Percentiles rank a stretch among this genome's conserved stretches.
These are phyloP conservation scores for Penicillium antarcticum DNA, from an alignment of 495 filamentous ascomycete genomes.

Conservation along the genomic window DNA sequence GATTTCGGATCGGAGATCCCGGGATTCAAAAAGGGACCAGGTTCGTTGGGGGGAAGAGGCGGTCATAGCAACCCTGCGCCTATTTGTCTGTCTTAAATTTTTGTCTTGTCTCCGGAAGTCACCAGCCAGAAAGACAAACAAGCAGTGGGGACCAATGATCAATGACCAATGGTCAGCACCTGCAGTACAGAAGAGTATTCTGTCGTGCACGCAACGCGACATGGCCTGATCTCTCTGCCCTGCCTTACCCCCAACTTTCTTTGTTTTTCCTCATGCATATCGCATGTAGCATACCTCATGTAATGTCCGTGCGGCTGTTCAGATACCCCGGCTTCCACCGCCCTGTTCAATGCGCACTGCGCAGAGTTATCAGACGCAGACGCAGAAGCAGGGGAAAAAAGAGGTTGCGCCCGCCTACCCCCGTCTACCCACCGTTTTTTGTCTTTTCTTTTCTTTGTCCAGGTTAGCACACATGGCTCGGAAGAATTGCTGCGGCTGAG, in stretches of 20 bases:
- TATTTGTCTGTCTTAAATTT: too few relatives aligned
- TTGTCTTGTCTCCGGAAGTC: background rate
- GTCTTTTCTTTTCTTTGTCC: background rate
- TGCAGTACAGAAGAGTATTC: too few relatives aligned
- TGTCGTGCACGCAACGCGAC: background rate
- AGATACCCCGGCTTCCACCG: conserved; percentile 1
- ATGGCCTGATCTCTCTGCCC: background rate
- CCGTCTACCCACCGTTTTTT: background rate
- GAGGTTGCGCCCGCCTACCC: background rate
- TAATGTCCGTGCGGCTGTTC: background rate
- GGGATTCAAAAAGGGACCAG: conserved; percentile 5
- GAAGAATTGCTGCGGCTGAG: conserved; percentile 10
- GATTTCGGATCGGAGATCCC: background rate
- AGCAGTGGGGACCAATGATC: background rate
- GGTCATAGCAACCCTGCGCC: conserved; percentile 1
- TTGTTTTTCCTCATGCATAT: background rate
- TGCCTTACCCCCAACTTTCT: background rate
- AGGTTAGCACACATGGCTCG: background rate
- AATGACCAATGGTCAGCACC: background rate
- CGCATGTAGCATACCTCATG: background rate
- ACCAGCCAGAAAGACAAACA: background rate
- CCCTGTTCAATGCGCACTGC: conserved; percentile 3
- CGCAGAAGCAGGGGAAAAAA: too few relatives aligned
- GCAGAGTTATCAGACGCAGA: too few relatives aligned
- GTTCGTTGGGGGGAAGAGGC: conserved; percentile 1